Conservation (phyloP, 1,284 basidiomycete species). For the Boletus sp. region DNA sequence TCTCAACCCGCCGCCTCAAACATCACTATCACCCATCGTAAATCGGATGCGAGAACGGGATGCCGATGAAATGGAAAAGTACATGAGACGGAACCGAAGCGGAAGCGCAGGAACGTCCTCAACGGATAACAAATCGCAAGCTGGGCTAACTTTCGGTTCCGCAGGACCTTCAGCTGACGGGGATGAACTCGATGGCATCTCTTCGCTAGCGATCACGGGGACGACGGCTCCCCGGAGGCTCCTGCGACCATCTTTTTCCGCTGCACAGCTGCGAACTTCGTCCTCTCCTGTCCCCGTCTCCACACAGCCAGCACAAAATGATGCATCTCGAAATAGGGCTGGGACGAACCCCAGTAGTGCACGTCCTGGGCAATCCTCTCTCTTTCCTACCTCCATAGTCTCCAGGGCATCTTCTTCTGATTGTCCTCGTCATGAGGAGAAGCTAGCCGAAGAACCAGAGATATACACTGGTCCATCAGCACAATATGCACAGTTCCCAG, state of each 20-base stretch:
- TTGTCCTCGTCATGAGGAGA: conserved; percentile 37
- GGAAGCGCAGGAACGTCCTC: conserved; percentile 69
- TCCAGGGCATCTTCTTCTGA: conserved; percentile 51
- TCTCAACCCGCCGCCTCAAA: conserved; percentile 31
- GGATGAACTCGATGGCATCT: conserved; percentile 51
- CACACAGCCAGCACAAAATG: conserved; percentile 37
- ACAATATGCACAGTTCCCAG: conserved; percentile 67
- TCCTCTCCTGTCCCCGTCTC: conserved; percentile 37
- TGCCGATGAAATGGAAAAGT: conserved; percentile 80
- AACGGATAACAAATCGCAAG: conserved; percentile 63
- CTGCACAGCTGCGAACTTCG: conserved; percentile 63
- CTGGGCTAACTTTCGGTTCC: conserved; percentile 45
- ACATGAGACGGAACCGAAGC: conserved; percentile 71
- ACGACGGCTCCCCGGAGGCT: conserved; percentile 53
- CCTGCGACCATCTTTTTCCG: conserved; percentile 69
- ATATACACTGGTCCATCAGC: conserved; percentile 58
- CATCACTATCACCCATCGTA: conserved; percentile 66
- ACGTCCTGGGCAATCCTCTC: conserved; percentile 34
- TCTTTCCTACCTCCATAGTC: conserved; percentile 41
- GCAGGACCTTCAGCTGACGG: conserved; percentile 46
- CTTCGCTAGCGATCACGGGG: conserved; percentile 47
- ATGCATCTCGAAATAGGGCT: conserved; percentile 52
- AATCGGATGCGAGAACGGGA: conserved; percentile 75
- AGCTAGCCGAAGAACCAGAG: conserved; percentile 43
- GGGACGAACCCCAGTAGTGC: conserved; percentile 58